Evolutionary conservation across 2,329 filamentous ascomycete genomes (phyloP), one percentile per base, ranked within the genome.

Genomic region (Colletotrichum brevisporum): DNA sequence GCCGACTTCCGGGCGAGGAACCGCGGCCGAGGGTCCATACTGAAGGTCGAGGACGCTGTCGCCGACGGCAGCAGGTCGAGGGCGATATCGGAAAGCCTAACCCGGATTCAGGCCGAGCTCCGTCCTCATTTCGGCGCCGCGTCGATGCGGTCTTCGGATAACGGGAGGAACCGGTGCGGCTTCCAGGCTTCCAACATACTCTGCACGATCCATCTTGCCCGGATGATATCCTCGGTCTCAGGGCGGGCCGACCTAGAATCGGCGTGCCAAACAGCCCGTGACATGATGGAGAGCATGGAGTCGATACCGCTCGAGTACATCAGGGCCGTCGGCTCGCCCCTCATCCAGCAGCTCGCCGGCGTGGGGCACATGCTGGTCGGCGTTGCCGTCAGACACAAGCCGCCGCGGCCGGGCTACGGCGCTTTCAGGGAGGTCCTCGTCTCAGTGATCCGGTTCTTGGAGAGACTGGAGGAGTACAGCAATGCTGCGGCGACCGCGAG

Each of bases 1-100:
- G 74, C 66, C 24, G 72, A 71, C n/a, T 73, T 75, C 61, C 69
- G 75, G 1, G 67, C 68, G 13, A 53, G 26, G 31, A 51, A 62
- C 27, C 68, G 70, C 18, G 61, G 58, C 36, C 66, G 65, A 9
- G 47, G 31, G 13, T 66, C 66, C 5, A 36, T 55, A 5, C 39
- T 69, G 8, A 16, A 65, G 13, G 48, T 47, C 4, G 18, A 24
- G 2, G 2, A 50, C 12, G 24, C 9, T n/a, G 50, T n/a, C 4
- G n/a, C 47, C 27, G 27, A 9, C 27, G 10, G 31, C 31, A 36
- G 9, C 3, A 36, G 10, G 31, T 10, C 31, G 31, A 36, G 1
- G 15, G 61, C 8, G 5, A 60, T 50, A 0, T 60, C 41, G 2
- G 21, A 69, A 12, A 55, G 21, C 1, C 31, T 65, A 0, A 18